phyloP scores from a whole-genome alignment of 2,329 filamentous ascomycete genomes.

The Aspergillus ibericus region DNA sequence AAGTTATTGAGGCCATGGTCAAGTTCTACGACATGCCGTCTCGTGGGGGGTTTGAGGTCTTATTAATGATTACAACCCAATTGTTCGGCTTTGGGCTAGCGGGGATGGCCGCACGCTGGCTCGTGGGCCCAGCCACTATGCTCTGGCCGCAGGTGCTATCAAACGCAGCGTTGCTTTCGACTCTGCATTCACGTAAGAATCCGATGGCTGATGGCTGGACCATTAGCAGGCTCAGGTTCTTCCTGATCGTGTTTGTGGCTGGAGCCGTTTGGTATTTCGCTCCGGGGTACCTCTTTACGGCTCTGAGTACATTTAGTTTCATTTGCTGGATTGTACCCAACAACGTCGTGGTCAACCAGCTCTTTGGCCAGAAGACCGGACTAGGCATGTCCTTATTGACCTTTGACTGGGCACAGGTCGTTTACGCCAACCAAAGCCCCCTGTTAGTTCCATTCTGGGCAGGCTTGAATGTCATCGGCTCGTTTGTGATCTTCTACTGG shows the following conservation, averaged over 20 bases:
- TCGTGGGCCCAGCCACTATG: conserved; percentile 62
- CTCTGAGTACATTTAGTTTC: conserved; percentile 68
- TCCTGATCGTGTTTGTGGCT: conserved; percentile 34
- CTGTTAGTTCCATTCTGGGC: conserved; percentile 63
- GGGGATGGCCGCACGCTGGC: conserved; percentile 59
- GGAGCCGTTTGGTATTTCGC: conserved; percentile 40
- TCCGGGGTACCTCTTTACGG: conserved; percentile 68
- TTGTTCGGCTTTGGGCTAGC: conserved; percentile 65
- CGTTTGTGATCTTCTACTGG: conserved; percentile 47
- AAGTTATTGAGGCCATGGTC: conserved; percentile 40
- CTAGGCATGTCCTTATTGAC: conserved; percentile 69
- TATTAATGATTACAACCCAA: conserved; percentile 62
- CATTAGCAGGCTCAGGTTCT: conserved; percentile 40
- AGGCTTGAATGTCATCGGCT: conserved; percentile 45
- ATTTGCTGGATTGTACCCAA: conserved; percentile 70
- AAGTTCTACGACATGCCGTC: conserved; percentile 59
- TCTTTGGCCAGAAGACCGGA: conserved; percentile 69
- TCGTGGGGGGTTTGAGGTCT: conserved; percentile 60
- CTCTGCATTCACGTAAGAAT: conserved; percentile 36
- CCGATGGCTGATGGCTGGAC: conserved; percentile 44
- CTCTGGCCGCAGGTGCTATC: conserved; percentile 62
- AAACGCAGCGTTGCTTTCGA: conserved; percentile 50
- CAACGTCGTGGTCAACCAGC: conserved; percentile 67
- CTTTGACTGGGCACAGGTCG: conserved; percentile 73
- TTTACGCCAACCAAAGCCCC: conserved; percentile 67